Conservation (phyloP, 2,329 filamentous ascomycete genomes). For the Niveomyces coronatus region DNA sequence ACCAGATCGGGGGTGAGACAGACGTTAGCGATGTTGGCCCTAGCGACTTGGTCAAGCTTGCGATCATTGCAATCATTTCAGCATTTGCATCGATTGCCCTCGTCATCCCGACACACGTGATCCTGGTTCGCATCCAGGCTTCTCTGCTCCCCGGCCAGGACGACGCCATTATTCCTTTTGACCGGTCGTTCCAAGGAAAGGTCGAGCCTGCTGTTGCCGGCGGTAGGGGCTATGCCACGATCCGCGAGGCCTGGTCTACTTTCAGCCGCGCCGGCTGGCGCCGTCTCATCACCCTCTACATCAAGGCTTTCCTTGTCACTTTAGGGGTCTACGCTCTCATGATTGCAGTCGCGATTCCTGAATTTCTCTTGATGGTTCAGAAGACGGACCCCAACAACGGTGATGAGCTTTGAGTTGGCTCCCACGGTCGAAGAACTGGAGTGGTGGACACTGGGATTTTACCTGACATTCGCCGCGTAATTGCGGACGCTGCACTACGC, state of each 20-base stretch:
- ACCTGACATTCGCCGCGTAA: too few species aligned
- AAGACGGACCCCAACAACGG: slow-evolving; percentile 10
- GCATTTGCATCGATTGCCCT: slow-evolving; percentile 49
- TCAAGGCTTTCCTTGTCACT: slow-evolving; percentile 56
- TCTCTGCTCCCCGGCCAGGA: slow-evolving; percentile 73
- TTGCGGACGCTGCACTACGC: background rate
- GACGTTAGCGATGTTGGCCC: slow-evolving; percentile 26
- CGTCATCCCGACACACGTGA: slow-evolving; percentile 64
- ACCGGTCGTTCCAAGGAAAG: slow-evolving; percentile 72
- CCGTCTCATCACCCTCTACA: slow-evolving; percentile 63
- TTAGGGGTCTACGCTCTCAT: slow-evolving; percentile 37
- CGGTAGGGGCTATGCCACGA: slow-evolving; percentile 57
- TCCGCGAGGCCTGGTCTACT: slow-evolving; percentile 68
- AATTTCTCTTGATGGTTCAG: slow-evolving; percentile 35
- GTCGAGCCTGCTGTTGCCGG: slow-evolving; percentile 65
- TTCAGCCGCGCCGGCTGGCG: slow-evolving; percentile 64
- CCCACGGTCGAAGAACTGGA: background rate
- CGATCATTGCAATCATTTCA: slow-evolving; percentile 34
- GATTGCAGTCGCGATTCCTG: slow-evolving; percentile 34
- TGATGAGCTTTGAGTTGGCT: slow-evolving; percentile 3
- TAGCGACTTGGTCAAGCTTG: slow-evolving; percentile 32
- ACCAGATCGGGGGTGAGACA: slow-evolving; percentile 22
- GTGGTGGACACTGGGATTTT: too few species aligned
- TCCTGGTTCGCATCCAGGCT: slow-evolving; percentile 75
- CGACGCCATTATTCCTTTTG: slow-evolving; percentile 81